Percentiles rank a stretch among this genome's conserved stretches.
Conservation (phyloP, 495 filamentous ascomycete species). For the Pseudotulostoma volvatum region DNA sequence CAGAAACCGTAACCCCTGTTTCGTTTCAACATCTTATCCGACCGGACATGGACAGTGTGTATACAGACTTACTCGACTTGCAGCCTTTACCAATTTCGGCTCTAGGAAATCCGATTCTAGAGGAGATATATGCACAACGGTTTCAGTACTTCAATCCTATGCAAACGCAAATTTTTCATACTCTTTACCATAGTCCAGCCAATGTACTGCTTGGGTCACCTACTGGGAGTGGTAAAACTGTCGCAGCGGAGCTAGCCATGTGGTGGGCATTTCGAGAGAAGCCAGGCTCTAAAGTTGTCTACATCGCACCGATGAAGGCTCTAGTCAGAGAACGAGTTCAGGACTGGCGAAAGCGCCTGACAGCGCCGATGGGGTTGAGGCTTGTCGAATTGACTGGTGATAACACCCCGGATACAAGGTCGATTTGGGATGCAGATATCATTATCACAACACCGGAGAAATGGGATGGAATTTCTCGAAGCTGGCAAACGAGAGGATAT, state of each 20-base stretch:
- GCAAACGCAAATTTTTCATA: slow-evolving; percentile 97
- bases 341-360: slow-evolving; percentile 82
- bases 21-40: slow-evolving; percentile 97
- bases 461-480: slow-evolving; percentile 98
- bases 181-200: slow-evolving; percentile 73
- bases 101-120: slow-evolving; percentile 70
- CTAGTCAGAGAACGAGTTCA: slow-evolving; percentile 91
- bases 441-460: slow-evolving; percentile 99
- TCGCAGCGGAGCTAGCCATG: slow-evolving; percentile 96
- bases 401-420: slow-evolving; percentile 91
- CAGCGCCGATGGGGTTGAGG: slow-evolving; percentile 67
- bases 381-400: slow-evolving; percentile 95
- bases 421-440: slow-evolving; percentile 88
- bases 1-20: slow-evolving; percentile 86
- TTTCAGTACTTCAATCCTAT: slow-evolving; percentile 98
- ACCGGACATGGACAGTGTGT: slow-evolving; percentile 92
- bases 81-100: slow-evolving; percentile 81
- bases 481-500: slow-evolving; percentile 93
- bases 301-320: slow-evolving; percentile 98
- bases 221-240: slow-evolving; percentile 92
- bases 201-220: slow-evolving; percentile 96
- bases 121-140: slow-evolving; percentile 72
- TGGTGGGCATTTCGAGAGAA: slow-evolving; percentile 98
- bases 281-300: slow-evolving; percentile 93
- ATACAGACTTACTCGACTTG: slow-evolving; percentile 82